A percentile compares a stretch with the other conserved stretches of the same genome.
phyloP scores from a whole-genome alignment of 768 basidiomycete genomes.

The Hydnum rufescens region DNA sequence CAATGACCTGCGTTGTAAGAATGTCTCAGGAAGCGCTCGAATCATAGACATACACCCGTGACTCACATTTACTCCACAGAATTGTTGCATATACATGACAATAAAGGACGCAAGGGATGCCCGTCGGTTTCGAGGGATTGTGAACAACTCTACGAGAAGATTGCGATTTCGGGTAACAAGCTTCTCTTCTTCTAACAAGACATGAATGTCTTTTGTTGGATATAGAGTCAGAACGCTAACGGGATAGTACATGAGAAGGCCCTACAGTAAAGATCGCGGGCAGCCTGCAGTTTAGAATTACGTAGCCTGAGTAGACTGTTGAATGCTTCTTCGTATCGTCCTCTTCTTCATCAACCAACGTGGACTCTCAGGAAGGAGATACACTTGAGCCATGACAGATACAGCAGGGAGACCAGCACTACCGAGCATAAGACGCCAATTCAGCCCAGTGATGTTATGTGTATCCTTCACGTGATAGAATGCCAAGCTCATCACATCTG shows the following conservation, averaged over 20 bases:
- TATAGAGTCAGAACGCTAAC: background rate
- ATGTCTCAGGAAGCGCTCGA: background rate
- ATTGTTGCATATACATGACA: slow-evolving; percentile 39
- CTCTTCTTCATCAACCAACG: slow-evolving; percentile 64
- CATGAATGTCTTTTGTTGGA: slow-evolving; percentile 32
- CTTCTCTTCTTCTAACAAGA: slow-evolving; percentile 45
- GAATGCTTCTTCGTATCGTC: slow-evolving; percentile 49
- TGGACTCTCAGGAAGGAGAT: slow-evolving; percentile 36
- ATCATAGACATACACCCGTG: slow-evolving; percentile 70
- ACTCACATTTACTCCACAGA: slow-evolving; percentile 40
- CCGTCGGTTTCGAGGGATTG: slow-evolving; percentile 50
- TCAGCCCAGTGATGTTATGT: no score
- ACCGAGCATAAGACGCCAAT: slow-evolving; percentile 64
- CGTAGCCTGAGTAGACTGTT: slow-evolving; percentile 41
- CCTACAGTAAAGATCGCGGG: slow-evolving; percentile 53
- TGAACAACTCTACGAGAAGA: slow-evolving; percentile 43
- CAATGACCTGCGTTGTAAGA: slow-evolving; percentile 15
- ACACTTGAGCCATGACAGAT: slow-evolving; percentile 24
- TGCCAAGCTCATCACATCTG: no score
- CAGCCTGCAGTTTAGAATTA: slow-evolving; percentile 51
- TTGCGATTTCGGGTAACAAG: slow-evolving; percentile 32
- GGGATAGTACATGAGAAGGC: background rate
- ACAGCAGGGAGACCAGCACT: slow-evolving; percentile 20
- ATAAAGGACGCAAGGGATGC: slow-evolving; percentile 38
- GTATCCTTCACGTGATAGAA: no score